A percentile compares a stretch with the other conserved stretches of the same genome.
Conservation (phyloP, 2,329 filamentous ascomycete species). For the Epicoccum sorghinum region DNA sequence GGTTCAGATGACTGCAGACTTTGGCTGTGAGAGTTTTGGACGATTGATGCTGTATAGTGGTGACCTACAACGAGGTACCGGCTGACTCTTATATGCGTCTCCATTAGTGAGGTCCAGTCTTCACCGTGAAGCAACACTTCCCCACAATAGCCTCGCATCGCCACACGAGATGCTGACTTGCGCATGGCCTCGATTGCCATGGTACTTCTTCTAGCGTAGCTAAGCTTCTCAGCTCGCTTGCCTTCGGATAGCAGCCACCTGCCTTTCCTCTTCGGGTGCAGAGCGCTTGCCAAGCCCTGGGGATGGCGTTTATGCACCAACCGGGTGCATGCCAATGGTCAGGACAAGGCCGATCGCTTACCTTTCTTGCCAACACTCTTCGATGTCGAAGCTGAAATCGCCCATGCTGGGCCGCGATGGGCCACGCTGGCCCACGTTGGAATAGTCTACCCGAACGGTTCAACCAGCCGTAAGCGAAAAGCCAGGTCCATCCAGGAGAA, state of each 20-base stretch:
- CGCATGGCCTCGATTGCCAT: neutral
- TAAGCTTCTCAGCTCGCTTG: constrained; percentile 5
- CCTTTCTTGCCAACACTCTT: no score
- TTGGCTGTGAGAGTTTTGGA: no score
- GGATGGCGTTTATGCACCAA: neutral
- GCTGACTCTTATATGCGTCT: neutral
- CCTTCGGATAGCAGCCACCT: neutral
- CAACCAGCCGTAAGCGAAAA: neutral
- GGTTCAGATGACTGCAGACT: neutral
- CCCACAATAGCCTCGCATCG: neutral
- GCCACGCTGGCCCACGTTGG: neutral
- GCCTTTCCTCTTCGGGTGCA: neutral
- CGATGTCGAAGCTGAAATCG: no score
- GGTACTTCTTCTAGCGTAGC: constrained; percentile 3
- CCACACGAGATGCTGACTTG: neutral
- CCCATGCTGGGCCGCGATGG: no score
- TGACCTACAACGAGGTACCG: neutral
- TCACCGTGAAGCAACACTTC: neutral
- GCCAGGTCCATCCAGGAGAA: no score
- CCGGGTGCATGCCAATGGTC: neutral
- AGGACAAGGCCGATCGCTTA: neutral
- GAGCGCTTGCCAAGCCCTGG: neutral
- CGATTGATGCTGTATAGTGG: neutral
- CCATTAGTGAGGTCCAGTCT: constrained; percentile 1
- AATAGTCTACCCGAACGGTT: neutral